phyloP scores from a whole-genome alignment of 441 rosid species.

The Croton laevigatus region DNA sequence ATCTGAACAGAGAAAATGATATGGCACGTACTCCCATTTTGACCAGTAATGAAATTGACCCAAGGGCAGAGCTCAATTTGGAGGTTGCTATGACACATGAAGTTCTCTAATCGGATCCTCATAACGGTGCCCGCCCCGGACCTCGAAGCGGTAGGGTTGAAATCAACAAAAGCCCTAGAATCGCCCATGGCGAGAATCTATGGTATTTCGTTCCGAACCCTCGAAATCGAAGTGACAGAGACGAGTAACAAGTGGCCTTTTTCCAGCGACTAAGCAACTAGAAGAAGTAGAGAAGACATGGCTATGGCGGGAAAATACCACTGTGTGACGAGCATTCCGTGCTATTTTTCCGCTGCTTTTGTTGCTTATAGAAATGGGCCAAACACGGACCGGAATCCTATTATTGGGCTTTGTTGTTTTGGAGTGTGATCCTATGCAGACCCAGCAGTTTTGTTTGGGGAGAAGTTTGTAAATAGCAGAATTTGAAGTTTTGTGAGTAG shows the following conservation, averaged over 20 bases:
- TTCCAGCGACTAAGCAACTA: not conserved
- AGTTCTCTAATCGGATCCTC: slow-evolving; percentile 73
- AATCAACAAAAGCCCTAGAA: slow-evolving; percentile 25
- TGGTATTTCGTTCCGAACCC: slow-evolving; percentile 17
- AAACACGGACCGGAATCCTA: no score
- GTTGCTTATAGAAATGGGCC: no score
- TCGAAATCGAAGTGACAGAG: not conserved
- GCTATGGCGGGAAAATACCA: slow-evolving; percentile 30
- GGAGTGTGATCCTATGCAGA: no score
- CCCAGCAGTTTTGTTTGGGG: no score
- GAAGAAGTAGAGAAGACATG: not conserved
- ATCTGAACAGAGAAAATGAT: not conserved
- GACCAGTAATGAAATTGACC: slow-evolving; percentile 89
- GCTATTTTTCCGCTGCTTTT: no score
- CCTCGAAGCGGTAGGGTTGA: slow-evolving; percentile 21
- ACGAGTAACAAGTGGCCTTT: not conserved
- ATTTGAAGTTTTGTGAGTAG: no score
- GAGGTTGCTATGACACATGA: slow-evolving; percentile 80
- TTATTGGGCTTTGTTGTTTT: no score
- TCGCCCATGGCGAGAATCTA: slow-evolving; percentile 29
- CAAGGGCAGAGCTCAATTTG: slow-evolving; percentile 67
- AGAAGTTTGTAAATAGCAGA: no score
- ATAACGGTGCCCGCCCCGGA: slow-evolving; percentile 57
- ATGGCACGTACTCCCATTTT: slow-evolving; percentile 66
- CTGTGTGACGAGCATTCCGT: no score